phyloP scores from a whole-genome alignment of 2,329 filamentous ascomycete genomes.

The Fusarium metavorans region DNA sequence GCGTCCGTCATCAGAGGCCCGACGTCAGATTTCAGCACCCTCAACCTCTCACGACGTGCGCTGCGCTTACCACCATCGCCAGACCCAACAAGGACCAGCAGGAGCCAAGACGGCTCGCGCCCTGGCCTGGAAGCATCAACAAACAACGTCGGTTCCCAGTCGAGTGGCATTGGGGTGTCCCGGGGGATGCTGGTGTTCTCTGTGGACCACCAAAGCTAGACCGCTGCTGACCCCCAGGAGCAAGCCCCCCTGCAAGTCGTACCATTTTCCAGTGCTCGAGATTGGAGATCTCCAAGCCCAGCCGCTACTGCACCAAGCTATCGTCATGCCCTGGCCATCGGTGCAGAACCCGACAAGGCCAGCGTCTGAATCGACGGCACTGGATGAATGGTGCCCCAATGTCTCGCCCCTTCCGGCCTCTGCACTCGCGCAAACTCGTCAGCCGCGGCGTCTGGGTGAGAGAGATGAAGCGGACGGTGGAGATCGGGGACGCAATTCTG shows the following conservation, averaged over 20 bases:
- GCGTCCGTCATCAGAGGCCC: not conserved
- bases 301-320: slow-evolving; percentile 43
- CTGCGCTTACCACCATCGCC: slow-evolving; percentile 7
- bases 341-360: slow-evolving; percentile 35
- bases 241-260: slow-evolving; percentile 42
- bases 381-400: slow-evolving; percentile 22
- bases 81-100: slow-evolving; percentile 4
- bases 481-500: not conserved
- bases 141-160: slow-evolving; percentile 28
- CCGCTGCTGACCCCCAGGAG: slow-evolving; percentile 39
- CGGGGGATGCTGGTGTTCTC: slow-evolving; percentile 29
- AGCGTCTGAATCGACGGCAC: slow-evolving; percentile 29
- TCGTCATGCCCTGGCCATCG: slow-evolving; percentile 41
- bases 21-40: slow-evolving; percentile 1
- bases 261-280: slow-evolving; percentile 45
- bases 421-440: slow-evolving; percentile 1
- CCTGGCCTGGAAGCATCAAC: slow-evolving; percentile 16
- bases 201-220: slow-evolving; percentile 37
- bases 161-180: slow-evolving; percentile 36
- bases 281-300: slow-evolving; percentile 46
- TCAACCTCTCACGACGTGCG: slow-evolving; percentile 11
- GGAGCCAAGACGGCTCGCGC: slow-evolving; percentile 17
- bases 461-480: not conserved
- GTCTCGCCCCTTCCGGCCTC: slow-evolving; percentile 30
- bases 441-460: slow-evolving; percentile 1